Base-by-base conservation (phyloP, 108 stramenopile species). In the Fragilaria crotonensis region DNA sequence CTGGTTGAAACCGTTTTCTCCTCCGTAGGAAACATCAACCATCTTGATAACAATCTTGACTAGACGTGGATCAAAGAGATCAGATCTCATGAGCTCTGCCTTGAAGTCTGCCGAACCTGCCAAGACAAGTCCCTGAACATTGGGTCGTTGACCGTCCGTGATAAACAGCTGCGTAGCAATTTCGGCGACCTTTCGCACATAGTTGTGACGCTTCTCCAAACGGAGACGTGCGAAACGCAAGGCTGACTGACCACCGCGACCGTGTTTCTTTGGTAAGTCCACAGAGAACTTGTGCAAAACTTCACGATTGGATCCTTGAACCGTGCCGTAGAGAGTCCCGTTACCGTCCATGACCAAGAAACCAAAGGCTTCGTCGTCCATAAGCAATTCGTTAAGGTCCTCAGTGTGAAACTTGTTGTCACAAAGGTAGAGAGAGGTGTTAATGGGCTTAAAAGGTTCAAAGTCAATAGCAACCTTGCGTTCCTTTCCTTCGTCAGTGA, bases 311-410 rank as follows among this genome's bases (percentile, higher is more conserved):
- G 86, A 94, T 21, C 95, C 96, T 61, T 93, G 90, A 3, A 97
- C 92, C 19, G 89, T 90, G 26, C 95, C 98, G 70, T 96, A 99
- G 32, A 99, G 77, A 48, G 79, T 93, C 5, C 98, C 98, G 73
- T 97, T 98, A 68, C 98, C 98, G 70, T 99, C 98, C 97, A 99
- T 97, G 65, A 99, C 79, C 63, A 99, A 96, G 69, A 99, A 99
- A 7, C 97, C 98, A 68, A 99, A 99, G 32, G 85, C 84, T 67
- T 99, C 95, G 70, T 99, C 98, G 74, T 99, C 98, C 62, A 95
- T 93, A 45, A 99, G 84, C 17, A 99, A 84, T 62, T 98, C 98
- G 60, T 96, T 87, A 45, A 99, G 84, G 54, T 96, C 93, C 75
- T 99, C 96, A 32, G 95, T 92, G 77, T 96, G 95, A 71, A 98